Base-by-base conservation (phyloP, 1,139 yeast species). In the Blastobotrys raffinosifermentans region DNA sequence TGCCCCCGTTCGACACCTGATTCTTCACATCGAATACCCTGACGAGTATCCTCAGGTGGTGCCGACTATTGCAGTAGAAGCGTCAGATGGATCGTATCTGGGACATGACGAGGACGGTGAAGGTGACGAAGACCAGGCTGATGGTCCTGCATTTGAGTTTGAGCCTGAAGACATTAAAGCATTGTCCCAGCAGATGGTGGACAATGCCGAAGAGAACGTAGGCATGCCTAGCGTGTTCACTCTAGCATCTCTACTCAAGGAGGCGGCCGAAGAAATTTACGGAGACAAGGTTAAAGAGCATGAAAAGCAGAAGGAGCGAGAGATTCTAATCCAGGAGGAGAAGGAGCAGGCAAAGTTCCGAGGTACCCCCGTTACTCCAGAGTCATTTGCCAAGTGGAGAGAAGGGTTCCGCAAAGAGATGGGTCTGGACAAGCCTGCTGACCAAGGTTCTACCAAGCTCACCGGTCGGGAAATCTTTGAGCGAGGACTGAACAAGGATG, bases 161-260 rank as follows among this genome's bases (percentile, higher is more conserved):
- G 49, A 45, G 3, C 25, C 39, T 7, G 45, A 43, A 2, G 66
- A 62, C 38, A 37, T 43, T 68, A 65, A 9, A 70, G 70, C 33
- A 70, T 69, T 41, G 74, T 69, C 38, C 67, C 65, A 30, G 63
- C 64, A 33, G 71, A 72, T 44, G 59, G 64, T 41, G 53, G 66
- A 45, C 42, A 59, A 47, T 13, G 94, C 94, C 1, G 79, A 78
- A 40, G 73, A 78, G 39, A 87, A 83, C 55, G 35, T 72, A 2
- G 97, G 98, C 1, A 80, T 89, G 71, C 94, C 96, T 11, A 80
- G 89, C 50, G 72, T 89, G 4, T 91, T 87, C 62, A 77, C 95
- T 0, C 59, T 91, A 35, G 75, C 83, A 0, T 77, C 93, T 2
- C 67, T 76, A 11, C 67, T 87, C 38, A 89, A 89, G 55, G 97